Evolutionary conservation across 495 filamentous ascomycete species (phyloP).

Genomic region (Neurospora tetrasperma): DNA sequence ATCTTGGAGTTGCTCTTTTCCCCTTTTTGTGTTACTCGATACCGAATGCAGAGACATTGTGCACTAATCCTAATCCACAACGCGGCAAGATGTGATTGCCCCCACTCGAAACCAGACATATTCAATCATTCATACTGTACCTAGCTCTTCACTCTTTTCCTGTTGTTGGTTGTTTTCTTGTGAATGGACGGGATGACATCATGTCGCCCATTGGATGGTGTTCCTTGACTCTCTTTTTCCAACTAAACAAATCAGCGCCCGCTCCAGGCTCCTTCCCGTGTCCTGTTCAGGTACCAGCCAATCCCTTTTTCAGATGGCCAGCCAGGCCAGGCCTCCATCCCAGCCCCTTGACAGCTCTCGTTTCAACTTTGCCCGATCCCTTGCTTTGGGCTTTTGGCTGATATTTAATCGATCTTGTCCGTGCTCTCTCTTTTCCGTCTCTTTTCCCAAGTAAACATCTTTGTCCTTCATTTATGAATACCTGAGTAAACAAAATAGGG

Average conservation of each 20-base stretch:
- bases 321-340: background rate
- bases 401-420: background rate
- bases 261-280: background rate
- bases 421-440: background rate
- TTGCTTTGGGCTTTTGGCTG: background rate
- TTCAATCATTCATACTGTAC: background rate
- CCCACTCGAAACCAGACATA: background rate
- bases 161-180: background rate
- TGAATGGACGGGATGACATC: background rate
- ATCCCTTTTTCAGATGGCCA: background rate
- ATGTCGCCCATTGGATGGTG: background rate
- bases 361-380: background rate
- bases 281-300: background rate
- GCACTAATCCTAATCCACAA: background rate
- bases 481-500: background rate
- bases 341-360: background rate
- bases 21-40: background rate
- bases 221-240: background rate
- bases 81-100: background rate
- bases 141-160: background rate
- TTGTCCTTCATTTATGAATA: background rate
- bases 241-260: background rate
- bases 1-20: background rate
- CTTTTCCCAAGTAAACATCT: background rate
- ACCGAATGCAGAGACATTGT: background rate